Conservation (phyloP, 495 filamentous ascomycete genomes). For the Cudoniella acicularis region DNA sequence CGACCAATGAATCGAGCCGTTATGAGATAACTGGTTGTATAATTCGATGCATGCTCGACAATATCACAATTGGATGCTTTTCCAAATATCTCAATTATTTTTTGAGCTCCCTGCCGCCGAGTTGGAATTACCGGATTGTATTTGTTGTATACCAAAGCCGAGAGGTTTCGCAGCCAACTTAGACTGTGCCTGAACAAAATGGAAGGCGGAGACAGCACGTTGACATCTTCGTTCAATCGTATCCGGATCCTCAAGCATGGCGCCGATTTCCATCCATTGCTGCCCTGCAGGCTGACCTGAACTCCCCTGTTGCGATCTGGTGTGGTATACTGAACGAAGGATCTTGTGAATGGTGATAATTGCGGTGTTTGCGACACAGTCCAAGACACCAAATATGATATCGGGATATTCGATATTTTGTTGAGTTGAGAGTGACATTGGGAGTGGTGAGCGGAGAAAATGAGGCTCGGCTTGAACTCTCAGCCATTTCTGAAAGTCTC, state of each 20-base stretch:
- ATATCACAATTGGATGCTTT: no score
- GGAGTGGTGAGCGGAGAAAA: background rate
- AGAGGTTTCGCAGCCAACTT: constrained; percentile 1
- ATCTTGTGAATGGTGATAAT: background rate
- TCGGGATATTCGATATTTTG: background rate
- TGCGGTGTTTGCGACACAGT: constrained; percentile 1
- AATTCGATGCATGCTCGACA: no score
- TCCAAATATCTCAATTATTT: no score
- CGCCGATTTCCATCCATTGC: background rate
- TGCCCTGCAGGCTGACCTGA: no score
- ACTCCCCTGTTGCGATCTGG: no score
- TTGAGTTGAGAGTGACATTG: background rate
- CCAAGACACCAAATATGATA: background rate
- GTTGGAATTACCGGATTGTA: constrained; percentile 21
- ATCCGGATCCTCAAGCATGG: background rate
- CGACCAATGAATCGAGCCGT: no score
- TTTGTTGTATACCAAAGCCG: background rate
- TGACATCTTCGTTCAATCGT: background rate
- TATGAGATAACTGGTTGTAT: no score
- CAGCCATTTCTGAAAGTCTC: background rate
- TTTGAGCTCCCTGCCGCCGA: no score
- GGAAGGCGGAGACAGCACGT: background rate
- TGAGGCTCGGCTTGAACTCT: background rate
- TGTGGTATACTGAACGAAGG: no score
- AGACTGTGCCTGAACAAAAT: background rate